These are phyloP conservation scores for Ormosia emarginata DNA, from an alignment of 306 rosid genomes.

Conservation along the genomic window DNA sequence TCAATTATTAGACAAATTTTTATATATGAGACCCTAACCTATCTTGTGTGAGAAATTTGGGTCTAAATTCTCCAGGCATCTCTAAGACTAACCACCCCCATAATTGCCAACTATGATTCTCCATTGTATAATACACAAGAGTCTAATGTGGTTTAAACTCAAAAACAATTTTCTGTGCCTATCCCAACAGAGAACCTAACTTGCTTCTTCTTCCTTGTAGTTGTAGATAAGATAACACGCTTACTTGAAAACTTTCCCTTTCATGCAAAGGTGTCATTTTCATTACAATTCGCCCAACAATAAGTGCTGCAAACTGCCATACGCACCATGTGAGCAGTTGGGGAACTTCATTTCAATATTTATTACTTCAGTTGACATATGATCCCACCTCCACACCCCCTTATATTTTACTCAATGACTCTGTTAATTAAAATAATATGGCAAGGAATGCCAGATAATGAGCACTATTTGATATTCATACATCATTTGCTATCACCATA, in stretches of 20 bases:
- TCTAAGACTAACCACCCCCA: neutral
- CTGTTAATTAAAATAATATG: neutral
- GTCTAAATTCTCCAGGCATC: neutral
- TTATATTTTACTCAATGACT: neutral
- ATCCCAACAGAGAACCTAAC: neutral
- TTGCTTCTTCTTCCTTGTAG: neutral
- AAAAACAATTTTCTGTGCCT: neutral
- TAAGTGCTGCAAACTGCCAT: neutral
- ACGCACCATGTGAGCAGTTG: neutral
- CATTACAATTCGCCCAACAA: neutral
- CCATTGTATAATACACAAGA: neutral
- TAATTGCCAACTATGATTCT: conserved; percentile 15
- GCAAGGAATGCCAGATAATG: neutral
- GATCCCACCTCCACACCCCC: neutral
- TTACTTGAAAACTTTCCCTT: neutral
- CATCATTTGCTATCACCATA: neutral
- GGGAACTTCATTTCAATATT: neutral
- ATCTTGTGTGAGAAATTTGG: neutral
- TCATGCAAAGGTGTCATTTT: conserved; percentile 31
- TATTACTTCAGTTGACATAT: neutral
- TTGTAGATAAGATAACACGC: conserved; percentile 3
- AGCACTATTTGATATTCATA: neutral
- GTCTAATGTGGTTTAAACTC: neutral
- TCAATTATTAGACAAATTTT: conserved; percentile 23
- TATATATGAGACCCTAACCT: neutral